Evolutionary conservation across 805 yeast species (phyloP).

Genomic region (Kuraishia floccosa): DNA sequence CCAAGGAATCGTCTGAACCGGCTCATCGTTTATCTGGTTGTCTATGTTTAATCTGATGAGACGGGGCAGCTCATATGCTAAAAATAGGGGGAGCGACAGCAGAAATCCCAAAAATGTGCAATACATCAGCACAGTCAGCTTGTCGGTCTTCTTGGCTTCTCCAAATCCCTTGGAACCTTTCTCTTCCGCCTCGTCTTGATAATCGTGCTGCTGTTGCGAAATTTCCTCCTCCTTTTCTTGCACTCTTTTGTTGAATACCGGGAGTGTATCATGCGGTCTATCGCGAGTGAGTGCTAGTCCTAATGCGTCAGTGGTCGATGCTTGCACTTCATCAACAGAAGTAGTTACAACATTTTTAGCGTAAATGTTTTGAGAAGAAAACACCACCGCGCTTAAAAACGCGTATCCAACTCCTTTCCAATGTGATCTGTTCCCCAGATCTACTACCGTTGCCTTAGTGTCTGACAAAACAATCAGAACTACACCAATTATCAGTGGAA

Average conservation of each 20-base stretch:
- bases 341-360: slow-evolving; percentile 57
- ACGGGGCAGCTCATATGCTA: slow-evolving; percentile 36
- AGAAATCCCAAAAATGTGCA: slow-evolving; percentile 61
- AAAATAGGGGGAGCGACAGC: slow-evolving; percentile 54
- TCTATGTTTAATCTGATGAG: slow-evolving; percentile 9
- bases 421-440: slow-evolving; percentile 9
- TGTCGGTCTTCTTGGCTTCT: slow-evolving; percentile 35
- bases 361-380: slow-evolving; percentile 69
- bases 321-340: background rate
- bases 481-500: slow-evolving; percentile 77
- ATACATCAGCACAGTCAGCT: slow-evolving; percentile 58
- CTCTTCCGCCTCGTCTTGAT: slow-evolving; percentile 1
- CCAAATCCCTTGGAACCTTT: background rate
- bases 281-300: slow-evolving; percentile 2
- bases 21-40: slow-evolving; percentile 17
- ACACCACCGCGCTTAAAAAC: slow-evolving; percentile 46
- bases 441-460: slow-evolving; percentile 9
- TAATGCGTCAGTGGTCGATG: background rate
- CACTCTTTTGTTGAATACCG: slow-evolving; percentile 11
- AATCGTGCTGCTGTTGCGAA: too few species aligned
- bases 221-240: slow-evolving; percentile 1
- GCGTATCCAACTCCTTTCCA: slow-evolving; percentile 35
- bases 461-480: slow-evolving; percentile 61
- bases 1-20: slow-evolving; percentile 9
- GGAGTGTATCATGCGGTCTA: slow-evolving; percentile 7